Evolutionary conservation across 2,329 filamentous ascomycete genomes (phyloP), one percentile per base, ranked within the genome.

Genomic region (Xylaria hypoxylon): DNA sequence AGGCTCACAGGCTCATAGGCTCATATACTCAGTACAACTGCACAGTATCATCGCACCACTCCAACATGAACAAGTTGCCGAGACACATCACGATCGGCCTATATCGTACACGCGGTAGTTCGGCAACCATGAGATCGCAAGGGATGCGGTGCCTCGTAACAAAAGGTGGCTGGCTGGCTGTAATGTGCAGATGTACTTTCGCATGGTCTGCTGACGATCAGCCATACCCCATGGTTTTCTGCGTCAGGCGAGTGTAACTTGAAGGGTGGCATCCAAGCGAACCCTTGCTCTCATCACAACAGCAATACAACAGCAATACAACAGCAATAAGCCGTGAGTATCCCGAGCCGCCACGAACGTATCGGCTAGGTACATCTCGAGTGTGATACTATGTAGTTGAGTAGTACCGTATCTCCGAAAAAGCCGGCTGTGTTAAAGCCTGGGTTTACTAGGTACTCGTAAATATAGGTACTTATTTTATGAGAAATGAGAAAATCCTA

Each of bases 241-340:
- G 70, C 70, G 70, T 73, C 71, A 74, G 71, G 35, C 63, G 52
- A 68, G 68, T 55, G 72, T 69, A 68, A 67, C 69, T 56, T 19
- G 59, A 50, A 47, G 45, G 50, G 59, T 57, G 40, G 57, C 63
- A 52, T 48, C 68, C 70, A 68, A 70, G 70, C 70, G 66, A 70
- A 69, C 70, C 70, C 69, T 57, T 57, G 56, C 17, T 45, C 38
- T 47, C 59, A 44, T 52, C 52, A 17, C 45, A 33, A 31, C 48
- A 53, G 40, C 42, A 47, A 42, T 35, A 33, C n/a, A 33, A 31
- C 48, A 53, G 40, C 42, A 47, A 42, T 35, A 33, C n/a, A 33
- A 31, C 48, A 53, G 40, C 42, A 47, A 42, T 35, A 33, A 19
- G 38, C 40, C 26, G 40, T 45, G 24, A 57, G 53, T 5, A 57